Evolutionary conservation across 2,329 filamentous ascomycete species (phyloP), one percentile per base, ranked within the genome.

Genomic region (Meredithiella fracta): DNA sequence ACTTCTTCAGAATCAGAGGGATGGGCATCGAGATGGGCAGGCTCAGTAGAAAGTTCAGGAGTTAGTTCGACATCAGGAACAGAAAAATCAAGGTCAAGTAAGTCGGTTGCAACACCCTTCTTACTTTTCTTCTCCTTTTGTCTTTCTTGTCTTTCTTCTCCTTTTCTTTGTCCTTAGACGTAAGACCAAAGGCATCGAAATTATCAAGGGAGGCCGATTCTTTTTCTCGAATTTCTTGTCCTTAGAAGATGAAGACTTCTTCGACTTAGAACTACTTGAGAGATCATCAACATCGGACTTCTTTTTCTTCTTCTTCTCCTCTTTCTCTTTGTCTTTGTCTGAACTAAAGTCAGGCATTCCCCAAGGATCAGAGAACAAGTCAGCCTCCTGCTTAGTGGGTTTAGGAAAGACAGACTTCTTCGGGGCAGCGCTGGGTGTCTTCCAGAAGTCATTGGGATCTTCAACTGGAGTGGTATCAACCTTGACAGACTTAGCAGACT

Each of bases 301-400:
- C 38, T 68, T 68, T 53, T 59, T 72, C 59, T 49, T 49, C 9
- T 49, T 49, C 22, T 76, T 74, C 60, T 73, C 74, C 59, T 66
- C 68, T 23, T 50, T 56, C 17, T 51, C 25, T n/a, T 52, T 56
- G 3, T 50, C 14, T 34, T 56, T 56, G 14, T 38, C 29, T 14
- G 34, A 29, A 11, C 11, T 7, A 15, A 25, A 31, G 8, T 31
- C 34, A 23, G 53, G 44, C n/a, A 38, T n/a, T 22, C 50, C 29
- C 50, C 50, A 38, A 23, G 31, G 31, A 20, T 40, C 50, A 6
- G 50, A n/a, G 15, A 38, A 52, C 5, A 52, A n/a, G 20, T 52
- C 50, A 49, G 15, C 15, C 9, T 49, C 44, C 29, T 52, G 29
- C 31, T 52, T 22, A 0, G 14, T 23, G 7, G 47, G 11, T 11